phyloP scores from a whole-genome alignment of 2,329 filamentous ascomycete genomes.

The Cercospora sp. region DNA sequence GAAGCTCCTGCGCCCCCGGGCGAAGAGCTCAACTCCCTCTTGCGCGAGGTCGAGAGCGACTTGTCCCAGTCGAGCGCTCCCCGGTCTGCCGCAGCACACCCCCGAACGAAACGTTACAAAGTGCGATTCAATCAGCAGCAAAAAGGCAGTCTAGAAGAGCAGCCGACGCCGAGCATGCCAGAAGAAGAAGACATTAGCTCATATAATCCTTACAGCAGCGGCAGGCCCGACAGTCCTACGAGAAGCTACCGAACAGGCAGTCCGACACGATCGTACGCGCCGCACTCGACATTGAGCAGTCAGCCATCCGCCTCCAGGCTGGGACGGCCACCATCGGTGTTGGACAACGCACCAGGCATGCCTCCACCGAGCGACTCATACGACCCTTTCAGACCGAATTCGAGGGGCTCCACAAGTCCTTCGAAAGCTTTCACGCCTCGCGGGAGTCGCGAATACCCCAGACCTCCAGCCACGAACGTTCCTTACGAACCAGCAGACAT shows the following conservation, averaged over 20 bases:
- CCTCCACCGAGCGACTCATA: constrained; percentile 64
- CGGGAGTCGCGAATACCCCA: constrained; percentile 62
- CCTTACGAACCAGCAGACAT: constrained; percentile 84
- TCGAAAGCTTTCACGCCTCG: constrained; percentile 40
- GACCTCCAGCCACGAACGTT: constrained; percentile 68
- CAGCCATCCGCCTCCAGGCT: constrained; percentile 37
- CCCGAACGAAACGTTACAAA: constrained; percentile 34
- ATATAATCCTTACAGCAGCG: constrained; percentile 41
- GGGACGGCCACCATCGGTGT: constrained; percentile 52
- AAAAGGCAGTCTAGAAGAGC: constrained; percentile 30
- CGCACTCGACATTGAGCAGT: constrained; percentile 40
- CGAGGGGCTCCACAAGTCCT: constrained; percentile 57
- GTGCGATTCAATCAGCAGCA: constrained; percentile 37
- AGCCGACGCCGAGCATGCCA: constrained; percentile 5
- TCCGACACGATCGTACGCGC: constrained; percentile 50
- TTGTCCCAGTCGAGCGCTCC: constrained; percentile 30
- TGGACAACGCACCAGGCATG: constrained; percentile 52
- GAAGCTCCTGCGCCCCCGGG: constrained; percentile 34
- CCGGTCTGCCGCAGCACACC: constrained; percentile 24
- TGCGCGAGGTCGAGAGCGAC: constrained; percentile 44
- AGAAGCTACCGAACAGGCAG: constrained; percentile 5
- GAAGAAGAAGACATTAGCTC: constrained; percentile 29
- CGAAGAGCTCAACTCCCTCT: constrained; percentile 46
- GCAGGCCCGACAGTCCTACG: constrained; percentile 45
- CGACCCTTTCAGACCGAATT: constrained; percentile 57